A percentile compares a stretch with the other conserved stretches of the same genome.
These are phyloP conservation scores for Cladorrhinum sp. DNA, from an alignment of 2,329 filamentous ascomycete species.

Conservation along the genomic window DNA sequence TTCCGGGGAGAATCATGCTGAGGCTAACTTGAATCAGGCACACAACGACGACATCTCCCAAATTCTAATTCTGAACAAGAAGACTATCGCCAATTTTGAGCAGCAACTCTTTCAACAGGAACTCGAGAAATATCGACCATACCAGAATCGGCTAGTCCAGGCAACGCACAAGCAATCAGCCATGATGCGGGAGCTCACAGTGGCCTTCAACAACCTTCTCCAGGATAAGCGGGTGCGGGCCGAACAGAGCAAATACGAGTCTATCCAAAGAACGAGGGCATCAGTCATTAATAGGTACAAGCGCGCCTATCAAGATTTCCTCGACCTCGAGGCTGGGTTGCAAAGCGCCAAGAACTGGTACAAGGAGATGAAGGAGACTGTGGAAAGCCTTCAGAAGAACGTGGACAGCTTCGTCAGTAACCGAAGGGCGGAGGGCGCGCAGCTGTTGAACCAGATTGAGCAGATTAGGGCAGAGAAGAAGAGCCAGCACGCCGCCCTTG, in stretches of 20 bases:
- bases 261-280: constrained; percentile 77
- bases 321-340: constrained; percentile 82
- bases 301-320: constrained; percentile 86
- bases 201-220: constrained; percentile 78
- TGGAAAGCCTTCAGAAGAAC: constrained; percentile 89
- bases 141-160: constrained; percentile 86
- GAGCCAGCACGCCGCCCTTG: constrained; percentile 66
- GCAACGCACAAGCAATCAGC: constrained; percentile 94
- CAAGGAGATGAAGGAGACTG: constrained; percentile 90
- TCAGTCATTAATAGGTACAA: constrained; percentile 84
- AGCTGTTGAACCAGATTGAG: constrained; percentile 85
- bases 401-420: constrained; percentile 98
- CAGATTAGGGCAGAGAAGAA: constrained; percentile 65
- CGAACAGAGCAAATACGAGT: constrained; percentile 94
- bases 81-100: constrained; percentile 89
- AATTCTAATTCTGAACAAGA: constrained; percentile 96
- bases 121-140: constrained; percentile 92
- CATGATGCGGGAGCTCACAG: constrained; percentile 90
- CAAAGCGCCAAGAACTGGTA: constrained; percentile 91
- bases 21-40: constrained; percentile 53
- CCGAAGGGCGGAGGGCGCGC: constrained; percentile 82
- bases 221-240: constrained; percentile 92
- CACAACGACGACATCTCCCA: constrained; percentile 97
- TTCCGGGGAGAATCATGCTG: background rate
- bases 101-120: constrained; percentile 90